Evolutionary conservation across 441 rosid genomes (phyloP).

Genomic region (Erodium texanum): DNA sequence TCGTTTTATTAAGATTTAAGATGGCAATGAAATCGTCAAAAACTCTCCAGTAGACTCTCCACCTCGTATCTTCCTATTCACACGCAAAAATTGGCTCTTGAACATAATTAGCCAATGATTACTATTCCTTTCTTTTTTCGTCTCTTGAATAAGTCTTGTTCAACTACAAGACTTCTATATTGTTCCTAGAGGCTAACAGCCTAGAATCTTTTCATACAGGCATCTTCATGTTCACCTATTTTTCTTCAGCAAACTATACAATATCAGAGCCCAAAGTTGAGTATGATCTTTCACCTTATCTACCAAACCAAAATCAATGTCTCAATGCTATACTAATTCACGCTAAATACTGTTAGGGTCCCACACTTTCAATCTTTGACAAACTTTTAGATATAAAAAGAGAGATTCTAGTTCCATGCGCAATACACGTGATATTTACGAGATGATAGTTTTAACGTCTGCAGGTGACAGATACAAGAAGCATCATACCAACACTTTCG

Average conservation of each 20-base stretch:
- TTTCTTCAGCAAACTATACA: background rate
- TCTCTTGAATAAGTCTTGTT: background rate
- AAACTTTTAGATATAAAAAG: background rate
- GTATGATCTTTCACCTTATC: background rate
- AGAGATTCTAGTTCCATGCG: background rate
- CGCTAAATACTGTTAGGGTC: too few relatives aligned
- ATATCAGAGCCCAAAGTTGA: background rate
- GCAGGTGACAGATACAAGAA: slow-evolving; percentile 14
- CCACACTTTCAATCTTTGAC: too few relatives aligned
- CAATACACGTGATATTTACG: background rate
- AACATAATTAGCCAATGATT: background rate
- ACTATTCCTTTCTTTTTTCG: background rate
- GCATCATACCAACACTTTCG: slow-evolving; percentile 73
- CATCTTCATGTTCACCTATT: background rate
- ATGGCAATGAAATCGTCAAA: background rate
- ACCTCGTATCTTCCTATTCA: background rate
- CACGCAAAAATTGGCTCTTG: background rate
- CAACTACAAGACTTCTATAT: background rate
- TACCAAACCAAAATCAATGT: background rate
- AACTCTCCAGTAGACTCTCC: background rate
- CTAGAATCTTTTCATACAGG: background rate
- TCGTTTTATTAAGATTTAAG: background rate
- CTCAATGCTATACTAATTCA: background rate
- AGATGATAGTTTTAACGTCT: background rate
- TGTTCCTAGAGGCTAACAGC: background rate